These are phyloP conservation scores for Pichia pseudocactophila DNA, from an alignment of 805 yeast species.

Conservation along the genomic window DNA sequence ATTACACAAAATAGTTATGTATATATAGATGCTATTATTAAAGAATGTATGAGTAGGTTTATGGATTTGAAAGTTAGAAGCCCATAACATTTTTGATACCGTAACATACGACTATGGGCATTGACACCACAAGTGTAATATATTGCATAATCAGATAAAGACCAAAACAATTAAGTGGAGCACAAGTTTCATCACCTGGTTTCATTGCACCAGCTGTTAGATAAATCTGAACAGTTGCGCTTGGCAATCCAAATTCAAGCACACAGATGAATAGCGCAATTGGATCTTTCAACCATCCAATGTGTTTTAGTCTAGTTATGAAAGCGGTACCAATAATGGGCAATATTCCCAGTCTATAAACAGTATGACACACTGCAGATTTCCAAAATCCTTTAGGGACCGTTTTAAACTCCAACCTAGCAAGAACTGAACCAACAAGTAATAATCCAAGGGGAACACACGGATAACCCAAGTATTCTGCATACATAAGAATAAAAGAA, in stretches of 20 bases:
- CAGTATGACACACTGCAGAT: conserved; percentile 37
- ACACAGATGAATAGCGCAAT: conserved; percentile 36
- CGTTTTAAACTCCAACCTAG: conserved; percentile 37
- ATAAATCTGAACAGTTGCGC: conserved; percentile 52
- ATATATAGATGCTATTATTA: too few species aligned
- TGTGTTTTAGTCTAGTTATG: conserved; percentile 35
- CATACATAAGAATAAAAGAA: conserved; percentile 42
- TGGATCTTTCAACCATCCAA: conserved; percentile 39
- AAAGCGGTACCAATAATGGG: conserved; percentile 49
- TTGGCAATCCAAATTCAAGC: conserved; percentile 44
- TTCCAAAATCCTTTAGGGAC: conserved; percentile 51
- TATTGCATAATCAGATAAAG: conserved; percentile 43
- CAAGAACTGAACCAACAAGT: conserved; percentile 45
- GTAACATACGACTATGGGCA: conserved; percentile 45
- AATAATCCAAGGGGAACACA: conserved; percentile 49
- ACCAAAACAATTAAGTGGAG: conserved; percentile 50
- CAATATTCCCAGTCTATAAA: conserved; percentile 33
- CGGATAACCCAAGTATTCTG: conserved; percentile 42
- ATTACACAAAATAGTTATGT: too few species aligned
- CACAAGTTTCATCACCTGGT: conserved; percentile 34
- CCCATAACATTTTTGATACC: conserved; percentile 25
- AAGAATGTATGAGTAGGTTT: too few species aligned
- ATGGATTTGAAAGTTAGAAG: conserved; percentile 3
- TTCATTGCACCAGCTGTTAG: conserved; percentile 49
- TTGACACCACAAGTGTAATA: conserved; percentile 33